Evolutionary conservation across 2,329 filamentous ascomycete genomes (phyloP).

Genomic region (Cadophora luteo-olivacea): DNA sequence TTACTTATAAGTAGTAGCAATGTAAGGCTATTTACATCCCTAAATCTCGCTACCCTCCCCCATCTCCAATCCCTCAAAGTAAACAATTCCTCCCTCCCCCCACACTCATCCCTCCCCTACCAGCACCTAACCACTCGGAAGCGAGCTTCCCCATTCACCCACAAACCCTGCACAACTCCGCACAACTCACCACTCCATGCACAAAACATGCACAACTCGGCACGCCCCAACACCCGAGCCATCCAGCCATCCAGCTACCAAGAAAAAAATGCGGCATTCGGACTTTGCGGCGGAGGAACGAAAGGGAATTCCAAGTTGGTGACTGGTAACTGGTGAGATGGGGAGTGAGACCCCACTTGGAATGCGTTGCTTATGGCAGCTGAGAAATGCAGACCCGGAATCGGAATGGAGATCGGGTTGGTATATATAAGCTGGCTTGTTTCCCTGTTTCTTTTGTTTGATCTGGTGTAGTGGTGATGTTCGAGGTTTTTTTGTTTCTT

Average conservation of each 20-base stretch:
- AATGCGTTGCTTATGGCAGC: conserved; percentile 8
- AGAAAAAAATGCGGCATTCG: neutral
- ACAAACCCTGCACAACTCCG: neutral
- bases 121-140: neutral
- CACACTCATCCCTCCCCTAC: no score
- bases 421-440: neutral
- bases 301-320: neutral
- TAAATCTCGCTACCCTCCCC: no score
- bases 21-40: no score
- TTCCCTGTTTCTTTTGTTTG: neutral
- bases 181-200: neutral
- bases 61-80: neutral
- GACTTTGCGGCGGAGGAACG: neutral
- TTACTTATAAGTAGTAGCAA: no score
- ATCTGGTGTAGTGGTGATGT: neutral
- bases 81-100: no score
- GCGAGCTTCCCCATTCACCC: neutral
- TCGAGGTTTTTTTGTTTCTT: neutral
- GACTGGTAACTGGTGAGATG: neutral
- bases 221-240: neutral
- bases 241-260: neutral
- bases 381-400: conserved; percentile 7
- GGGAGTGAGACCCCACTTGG: conserved; percentile 1
- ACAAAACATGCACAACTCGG: neutral
- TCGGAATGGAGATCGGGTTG: neutral